A percentile compares a stretch with the other conserved stretches of the same genome.
phyloP scores from a whole-genome alignment of 345 rosid genomes.

The Bruguiera gymnorhiza region DNA sequence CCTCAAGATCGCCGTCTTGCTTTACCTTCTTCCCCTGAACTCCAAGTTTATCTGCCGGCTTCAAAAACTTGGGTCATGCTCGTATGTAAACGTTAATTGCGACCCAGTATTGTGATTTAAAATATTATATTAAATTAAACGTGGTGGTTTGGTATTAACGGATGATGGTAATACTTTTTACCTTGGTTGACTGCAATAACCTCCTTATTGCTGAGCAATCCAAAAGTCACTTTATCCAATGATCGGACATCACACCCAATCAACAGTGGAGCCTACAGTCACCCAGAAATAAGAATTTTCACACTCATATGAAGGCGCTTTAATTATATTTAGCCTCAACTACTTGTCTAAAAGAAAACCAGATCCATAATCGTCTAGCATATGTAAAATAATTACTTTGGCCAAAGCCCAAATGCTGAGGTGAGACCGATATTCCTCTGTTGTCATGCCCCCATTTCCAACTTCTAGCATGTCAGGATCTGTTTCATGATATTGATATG shows the following conservation, averaged over 20 bases:
- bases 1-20: conserved; percentile 65
- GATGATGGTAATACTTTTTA: conserved; percentile 1
- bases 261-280: conserved; percentile 34
- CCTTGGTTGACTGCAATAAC: conserved; percentile 71
- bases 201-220: conserved; percentile 44
- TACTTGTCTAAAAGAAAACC: too few species aligned
- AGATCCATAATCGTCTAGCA: too few species aligned
- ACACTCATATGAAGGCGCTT: too few species aligned
- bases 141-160: not conserved
- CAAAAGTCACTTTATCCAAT: conserved; percentile 33
- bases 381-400: conserved; percentile 5
- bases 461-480: conserved; percentile 37
- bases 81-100: too few species aligned
- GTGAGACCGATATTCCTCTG: conserved; percentile 27
- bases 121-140: not conserved
- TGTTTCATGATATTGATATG: not conserved
- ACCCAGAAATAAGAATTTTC: too few species aligned
- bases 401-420: conserved; percentile 33
- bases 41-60: conserved; percentile 54
- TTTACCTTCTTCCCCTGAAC: conserved; percentile 78
- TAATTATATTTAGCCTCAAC: too few species aligned
- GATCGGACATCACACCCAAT: conserved; percentile 54
- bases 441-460: conserved; percentile 35
- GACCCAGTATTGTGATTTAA: not conserved
- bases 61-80: not conserved